Conservation (phyloP, 257 asterid genomes). For the Mentha longifolia region DNA sequence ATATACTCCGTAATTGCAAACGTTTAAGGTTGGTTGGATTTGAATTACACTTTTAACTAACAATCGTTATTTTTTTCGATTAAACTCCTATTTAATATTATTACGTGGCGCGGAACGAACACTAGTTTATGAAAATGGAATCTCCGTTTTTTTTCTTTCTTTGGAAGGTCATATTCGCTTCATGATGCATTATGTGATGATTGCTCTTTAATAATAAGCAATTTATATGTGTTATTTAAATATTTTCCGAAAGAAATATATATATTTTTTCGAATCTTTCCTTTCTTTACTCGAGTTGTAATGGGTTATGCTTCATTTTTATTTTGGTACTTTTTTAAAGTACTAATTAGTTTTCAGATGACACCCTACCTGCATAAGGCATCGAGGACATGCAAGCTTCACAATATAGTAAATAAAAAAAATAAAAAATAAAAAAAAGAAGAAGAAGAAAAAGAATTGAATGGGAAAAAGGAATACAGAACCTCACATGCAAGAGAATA, state of each 20-base stretch:
- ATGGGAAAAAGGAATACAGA: too few species aligned
- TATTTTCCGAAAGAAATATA: background rate
- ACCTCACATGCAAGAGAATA: background rate
- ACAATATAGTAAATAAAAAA: background rate
- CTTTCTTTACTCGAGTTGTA: background rate
- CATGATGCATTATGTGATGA: slow-evolving; percentile 14
- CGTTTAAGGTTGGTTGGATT: too few species aligned
- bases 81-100: too few species aligned
- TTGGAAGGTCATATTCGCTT: background rate
- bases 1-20: too few species aligned
- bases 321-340: background rate
- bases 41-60: too few species aligned
- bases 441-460: too few species aligned
- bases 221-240: background rate
- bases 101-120: too few species aligned
- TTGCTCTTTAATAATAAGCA: background rate
- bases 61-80: too few species aligned
- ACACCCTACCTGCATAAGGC: background rate
- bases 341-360: background rate
- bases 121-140: background rate
- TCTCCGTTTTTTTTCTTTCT: background rate
- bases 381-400: background rate
- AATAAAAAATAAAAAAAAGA: too few species aligned
- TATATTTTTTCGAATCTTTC: background rate
- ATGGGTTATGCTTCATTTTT: background rate